These are phyloP conservation scores for Pythium monospermum DNA, from an alignment of 352 stramenopile species.

Conservation along the genomic window DNA sequence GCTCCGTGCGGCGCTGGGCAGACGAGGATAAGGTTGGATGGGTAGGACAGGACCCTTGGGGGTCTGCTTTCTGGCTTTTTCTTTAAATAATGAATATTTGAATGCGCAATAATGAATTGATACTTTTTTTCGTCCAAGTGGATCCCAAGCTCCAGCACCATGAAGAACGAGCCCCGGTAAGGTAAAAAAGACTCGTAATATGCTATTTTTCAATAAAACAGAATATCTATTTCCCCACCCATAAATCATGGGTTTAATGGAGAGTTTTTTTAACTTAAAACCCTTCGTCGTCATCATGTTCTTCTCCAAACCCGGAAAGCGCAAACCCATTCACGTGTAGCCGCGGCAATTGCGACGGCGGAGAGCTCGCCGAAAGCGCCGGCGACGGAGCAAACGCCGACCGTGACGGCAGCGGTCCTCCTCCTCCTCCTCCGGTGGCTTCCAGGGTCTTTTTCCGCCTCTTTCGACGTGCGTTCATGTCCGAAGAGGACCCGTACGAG, in stretches of 20 bases:
- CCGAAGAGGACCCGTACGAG: too few relatives aligned
- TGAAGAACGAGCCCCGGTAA: too few relatives aligned
- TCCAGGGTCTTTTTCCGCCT: slow-evolving; percentile 20
- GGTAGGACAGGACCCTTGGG: too few relatives aligned
- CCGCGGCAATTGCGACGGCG: slow-evolving; percentile 55
- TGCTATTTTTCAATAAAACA: too few relatives aligned
- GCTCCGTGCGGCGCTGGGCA: slow-evolving; percentile 28
- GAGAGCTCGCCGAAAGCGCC: slow-evolving; percentile 61
- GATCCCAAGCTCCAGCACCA: too few relatives aligned
- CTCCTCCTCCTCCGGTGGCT: too few relatives aligned
- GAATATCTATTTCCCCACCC: too few relatives aligned
- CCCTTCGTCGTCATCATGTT: slow-evolving; percentile 49
- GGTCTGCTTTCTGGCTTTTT: too few relatives aligned
- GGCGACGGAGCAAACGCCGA: slow-evolving; percentile 54
- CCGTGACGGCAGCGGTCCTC: slow-evolving; percentile 5
- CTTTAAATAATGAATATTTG: background rate
- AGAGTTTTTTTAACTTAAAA: slow-evolving; percentile 23
- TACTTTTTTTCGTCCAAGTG: too few relatives aligned
- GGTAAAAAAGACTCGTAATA: too few relatives aligned
- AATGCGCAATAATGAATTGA: too few relatives aligned
- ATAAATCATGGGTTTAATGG: too few relatives aligned
- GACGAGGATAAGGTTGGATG: slow-evolving; percentile 22
- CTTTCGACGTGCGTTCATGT: background rate
- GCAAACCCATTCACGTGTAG: slow-evolving; percentile 35
- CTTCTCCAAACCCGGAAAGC: slow-evolving; percentile 63